Conservation (phyloP, 2,329 filamentous ascomycete species). For the Lachnellula arida region DNA sequence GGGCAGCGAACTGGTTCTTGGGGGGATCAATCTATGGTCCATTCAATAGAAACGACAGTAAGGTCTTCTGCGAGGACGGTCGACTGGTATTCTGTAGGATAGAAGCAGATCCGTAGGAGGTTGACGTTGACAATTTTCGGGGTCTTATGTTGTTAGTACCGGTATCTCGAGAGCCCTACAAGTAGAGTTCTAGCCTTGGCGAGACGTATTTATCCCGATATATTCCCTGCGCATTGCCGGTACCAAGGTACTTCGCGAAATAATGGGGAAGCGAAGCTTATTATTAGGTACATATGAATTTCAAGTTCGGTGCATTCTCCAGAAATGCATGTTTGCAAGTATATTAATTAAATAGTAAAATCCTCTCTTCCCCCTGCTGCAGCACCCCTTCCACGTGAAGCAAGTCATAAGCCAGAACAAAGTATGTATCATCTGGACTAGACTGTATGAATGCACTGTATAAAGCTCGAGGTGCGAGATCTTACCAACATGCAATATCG, state of each 20-base stretch:
- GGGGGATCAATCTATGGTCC: constrained; percentile 24
- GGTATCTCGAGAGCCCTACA: not conserved
- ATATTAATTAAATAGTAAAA: too few species aligned
- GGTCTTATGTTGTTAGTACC: not conserved
- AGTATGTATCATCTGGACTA: too few species aligned
- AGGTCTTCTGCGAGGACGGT: not conserved
- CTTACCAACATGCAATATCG: too few species aligned
- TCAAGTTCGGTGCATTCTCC: too few species aligned
- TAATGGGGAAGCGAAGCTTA: not conserved
- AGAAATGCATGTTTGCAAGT: too few species aligned
- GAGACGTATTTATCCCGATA: not conserved
- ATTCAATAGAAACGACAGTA: constrained; percentile 17
- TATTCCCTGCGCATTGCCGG: not conserved
- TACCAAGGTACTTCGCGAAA: not conserved
- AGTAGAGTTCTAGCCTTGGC: not conserved
- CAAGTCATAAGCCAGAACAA: not conserved
- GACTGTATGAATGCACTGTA: too few species aligned
- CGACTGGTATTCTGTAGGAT: not conserved
- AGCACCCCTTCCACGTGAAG: not conserved
- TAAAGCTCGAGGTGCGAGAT: too few species aligned
- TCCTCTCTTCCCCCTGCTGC: too few species aligned
- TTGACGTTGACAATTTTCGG: not conserved
- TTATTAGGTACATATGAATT: not conserved
- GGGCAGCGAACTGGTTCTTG: constrained; percentile 6
- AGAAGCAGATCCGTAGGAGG: not conserved